Evolutionary conservation across 768 basidiomycete genomes (phyloP).

Genomic region (Hirschioporus abietinus): DNA sequence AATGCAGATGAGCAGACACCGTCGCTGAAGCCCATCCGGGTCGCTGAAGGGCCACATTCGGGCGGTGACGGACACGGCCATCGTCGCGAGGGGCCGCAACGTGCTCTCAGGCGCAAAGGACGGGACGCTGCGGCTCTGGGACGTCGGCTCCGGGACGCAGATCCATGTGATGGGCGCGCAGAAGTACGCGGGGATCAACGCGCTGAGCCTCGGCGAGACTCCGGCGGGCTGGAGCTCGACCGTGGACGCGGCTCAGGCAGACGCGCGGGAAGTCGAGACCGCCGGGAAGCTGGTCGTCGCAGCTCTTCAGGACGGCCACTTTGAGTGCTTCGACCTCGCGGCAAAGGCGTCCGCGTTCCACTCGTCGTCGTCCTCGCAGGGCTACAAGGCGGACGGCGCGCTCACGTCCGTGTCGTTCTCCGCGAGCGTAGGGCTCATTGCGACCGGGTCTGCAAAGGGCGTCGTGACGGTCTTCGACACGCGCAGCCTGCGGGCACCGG

Average conservation of each 20-base stretch:
- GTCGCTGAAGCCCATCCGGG: constrained; percentile 46
- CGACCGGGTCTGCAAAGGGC: constrained; percentile 54
- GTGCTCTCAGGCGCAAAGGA: constrained; percentile 66
- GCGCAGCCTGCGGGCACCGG: constrained; percentile 32
- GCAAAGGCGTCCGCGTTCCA: constrained; percentile 26
- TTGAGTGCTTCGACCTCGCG: constrained; percentile 53
- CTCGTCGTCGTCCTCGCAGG: constrained; percentile 13
- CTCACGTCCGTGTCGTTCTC: constrained; percentile 45
- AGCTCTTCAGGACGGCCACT: constrained; percentile 49
- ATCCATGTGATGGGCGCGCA: constrained; percentile 39
- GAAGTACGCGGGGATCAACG: constrained; percentile 35
- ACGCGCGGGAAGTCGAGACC: constrained; percentile 41
- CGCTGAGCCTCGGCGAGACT: constrained; percentile 28
- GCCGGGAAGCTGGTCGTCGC: constrained; percentile 44
- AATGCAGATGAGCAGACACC: constrained; percentile 41
- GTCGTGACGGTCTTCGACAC: constrained; percentile 53
- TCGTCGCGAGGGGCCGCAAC: constrained; percentile 62
- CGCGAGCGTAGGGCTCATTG: constrained; percentile 37
- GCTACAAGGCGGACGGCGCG: constrained; percentile 25
- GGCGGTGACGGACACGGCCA: constrained; percentile 55
- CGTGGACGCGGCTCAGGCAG: constrained; percentile 7
- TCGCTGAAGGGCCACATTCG: constrained; percentile 63
- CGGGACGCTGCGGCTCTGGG: constrained; percentile 67
- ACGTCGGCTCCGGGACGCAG: constrained; percentile 50
- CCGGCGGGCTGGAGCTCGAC: neutral